These are phyloP conservation scores for Hypericum androsaemum DNA, from an alignment of 345 rosid species.

Conservation along the genomic window DNA sequence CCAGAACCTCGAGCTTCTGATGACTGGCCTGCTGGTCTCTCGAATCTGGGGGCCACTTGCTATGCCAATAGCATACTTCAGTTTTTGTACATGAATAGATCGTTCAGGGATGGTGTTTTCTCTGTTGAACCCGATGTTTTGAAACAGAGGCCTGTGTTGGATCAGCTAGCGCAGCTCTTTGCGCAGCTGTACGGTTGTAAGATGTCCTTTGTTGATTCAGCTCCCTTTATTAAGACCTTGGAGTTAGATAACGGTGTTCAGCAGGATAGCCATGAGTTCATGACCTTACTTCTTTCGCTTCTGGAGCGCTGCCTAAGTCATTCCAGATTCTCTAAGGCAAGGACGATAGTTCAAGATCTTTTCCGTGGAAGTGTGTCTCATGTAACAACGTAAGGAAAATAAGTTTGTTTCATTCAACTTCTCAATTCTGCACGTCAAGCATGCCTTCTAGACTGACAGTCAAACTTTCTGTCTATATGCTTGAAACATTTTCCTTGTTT, in stretches of 20 bases:
- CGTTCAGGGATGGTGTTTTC: conserved; percentile 72
- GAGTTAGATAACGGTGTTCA: conserved; percentile 93
- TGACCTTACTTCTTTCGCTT: conserved; percentile 82
- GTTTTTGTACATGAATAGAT: conserved; percentile 75
- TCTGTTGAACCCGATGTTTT: conserved; percentile 67
- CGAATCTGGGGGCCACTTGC: conserved; percentile 93
- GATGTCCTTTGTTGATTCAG: conserved; percentile 78
- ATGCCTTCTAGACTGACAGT: too few species aligned
- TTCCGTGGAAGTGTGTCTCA: conserved; percentile 95
- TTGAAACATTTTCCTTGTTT: too few species aligned
- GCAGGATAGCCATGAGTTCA: conserved; percentile 96
- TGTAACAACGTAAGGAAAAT: conserved; percentile 76
- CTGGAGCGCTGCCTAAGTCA: conserved; percentile 76
- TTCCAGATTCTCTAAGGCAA: conserved; percentile 50
- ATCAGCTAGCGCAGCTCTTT: conserved; percentile 83
- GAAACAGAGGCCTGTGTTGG: conserved; percentile 66
- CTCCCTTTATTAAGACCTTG: conserved; percentile 80
- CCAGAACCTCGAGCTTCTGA: conserved; percentile 56
- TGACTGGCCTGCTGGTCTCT: conserved; percentile 76
- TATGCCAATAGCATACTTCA: conserved; percentile 97
- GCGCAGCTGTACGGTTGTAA: conserved; percentile 75
- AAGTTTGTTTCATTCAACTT: not conserved
- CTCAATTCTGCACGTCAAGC: not conserved
- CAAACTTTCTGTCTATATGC: too few species aligned
- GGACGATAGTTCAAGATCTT: conserved; percentile 85